Evolutionary conservation across 768 basidiomycete genomes (phyloP), one percentile per base, ranked within the genome.

Genomic region (Tulasnella sp.): DNA sequence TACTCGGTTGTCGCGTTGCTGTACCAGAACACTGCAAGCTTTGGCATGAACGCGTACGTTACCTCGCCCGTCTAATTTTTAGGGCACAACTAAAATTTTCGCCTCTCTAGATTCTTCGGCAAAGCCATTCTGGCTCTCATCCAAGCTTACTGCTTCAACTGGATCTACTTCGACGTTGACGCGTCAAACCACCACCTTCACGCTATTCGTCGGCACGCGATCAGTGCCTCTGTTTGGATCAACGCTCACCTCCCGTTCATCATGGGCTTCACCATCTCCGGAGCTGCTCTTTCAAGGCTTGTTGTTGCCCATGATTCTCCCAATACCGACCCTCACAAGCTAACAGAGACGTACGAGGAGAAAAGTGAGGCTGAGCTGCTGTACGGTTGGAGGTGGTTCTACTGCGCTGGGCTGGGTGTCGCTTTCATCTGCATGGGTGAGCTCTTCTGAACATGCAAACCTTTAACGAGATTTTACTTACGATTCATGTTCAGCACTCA

Each of bases 1-100:
- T 71, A 79, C 37, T 71, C 76, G 34, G 77, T 79, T 14, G 68
- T 79, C 40, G 22, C 64, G 17, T 49, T 79, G 12, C 64, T 79
- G 14, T 79, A 79, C 54, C 78, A 79, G 22, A 74, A 74, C 73
- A n/a, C 36, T 19, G 73, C 73, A 19, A 54, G 49, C 37, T 74
- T 74, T n/a, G 73, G 73, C 17, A 31, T 74, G 34, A 74, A 74
- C 54, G 58, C 54, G 73, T 74, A 58, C 19, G 73, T 70, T 36
- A 9, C 39, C 68, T 22, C 69, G 8, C n/a, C 8, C 34, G 1
- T 15, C 8, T 0, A 34, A 17, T 25, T 64, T 64, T 19, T 7
- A 38, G 15, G 17, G 19, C 69, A n/a, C 22, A 68, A 12, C 22
- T 15, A 68, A 68, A 22, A 29, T 14, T 8, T 9, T 42, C 31